Evolutionary conservation across 2,329 filamentous ascomycete genomes (phyloP), one percentile per base, ranked within the genome.

Genomic region (Podosphaera aphanis): DNA sequence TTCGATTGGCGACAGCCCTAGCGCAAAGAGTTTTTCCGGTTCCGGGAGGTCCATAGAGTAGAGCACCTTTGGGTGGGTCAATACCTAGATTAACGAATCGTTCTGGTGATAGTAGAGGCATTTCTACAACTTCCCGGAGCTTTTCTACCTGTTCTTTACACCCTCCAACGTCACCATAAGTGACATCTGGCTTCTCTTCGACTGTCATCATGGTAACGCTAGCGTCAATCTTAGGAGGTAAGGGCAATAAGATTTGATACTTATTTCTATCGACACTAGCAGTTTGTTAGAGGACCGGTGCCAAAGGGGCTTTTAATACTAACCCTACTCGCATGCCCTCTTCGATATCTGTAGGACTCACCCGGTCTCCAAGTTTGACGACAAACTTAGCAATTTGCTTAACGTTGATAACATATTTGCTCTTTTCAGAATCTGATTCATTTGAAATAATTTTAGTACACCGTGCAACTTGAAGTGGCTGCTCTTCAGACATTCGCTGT

Each of bases 171-270:
- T 98, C 90, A 56, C 90, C 90, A 57, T 98, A 98, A 51, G 90
- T 98, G 50, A 98, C 90, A 62, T 98, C 90, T 15, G 90, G 90
- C 70, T 98, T 98, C 67, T 98, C 90, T 68, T 98, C 90, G 52
- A 98, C 90, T 44, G 90, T 95, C 90, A 98, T 98, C 90, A 98
- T 98, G 35, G 90, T 98, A 54, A 98, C 90, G 55, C 83, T 93
- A 46, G 90, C 88, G 60, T 98, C 90, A 67, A 98, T 98, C 72
- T 95, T 98, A 31, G 90, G 90, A 38, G 90, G 90, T 46, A 98
- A 68, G 31, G 90, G 90, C 42, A 98, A 72, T 63, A 98, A 77
- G 58, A 98, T 98, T 66, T 98, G 90, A 65, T 98, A 98, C 70
- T 98, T 98, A 69, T 92, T 95, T 48, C 90, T 74, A 64, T 98